Base-by-base conservation (phyloP, 176 grass and related monocot genomes). In the Cenchrus americanus region DNA sequence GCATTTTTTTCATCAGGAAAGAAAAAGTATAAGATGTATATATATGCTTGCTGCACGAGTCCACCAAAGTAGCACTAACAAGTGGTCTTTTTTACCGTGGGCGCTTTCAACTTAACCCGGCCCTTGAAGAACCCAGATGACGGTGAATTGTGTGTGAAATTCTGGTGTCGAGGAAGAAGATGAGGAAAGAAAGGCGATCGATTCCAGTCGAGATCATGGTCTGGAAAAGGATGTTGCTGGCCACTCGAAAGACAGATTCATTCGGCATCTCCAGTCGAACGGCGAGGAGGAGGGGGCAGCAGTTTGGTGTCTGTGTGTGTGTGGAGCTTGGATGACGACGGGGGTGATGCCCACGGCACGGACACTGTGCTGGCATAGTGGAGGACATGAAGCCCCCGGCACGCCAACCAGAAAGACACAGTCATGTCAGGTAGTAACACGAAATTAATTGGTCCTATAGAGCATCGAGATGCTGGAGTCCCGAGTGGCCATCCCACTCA, bases 161-260 rank as follows among this genome's bases (percentile, higher is more conserved):
- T 18, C 61, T 74, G 77, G 50, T 27, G 69, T 17, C 27, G 10
- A 69, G 22, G 53, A 52, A 59, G 8, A 24, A 59, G 8, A 24
- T 7, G 41, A 69, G 62, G 23, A 49, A 26, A 12, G 15, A 55
- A 41, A 65, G 73, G 66, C 5, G 71, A 57, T 86, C 5, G 71
- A 57, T 86, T 82, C 34, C 47, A 0, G 19, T 71, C 72, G 7
- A 72, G 83, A 90, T 78, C 78, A 47, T 71, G 60, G 49, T 26
- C 64, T n/a, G 54, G 46, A 77, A 68, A 77, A 82, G 50, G 78
- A 78, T 60, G 48, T 40, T 90, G 88, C 73, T 90, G 1, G 78
- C 88, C 88, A 82, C 83, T n/a, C 17, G 40, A 85, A 85, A 62
- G 78, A 21, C 77, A 63, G 69, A 84, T 84, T 62, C 12, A 48